phyloP scores from a whole-genome alignment of 2,329 filamentous ascomycete genomes.

The Stagonosporopsis cucurbitacearum region DNA sequence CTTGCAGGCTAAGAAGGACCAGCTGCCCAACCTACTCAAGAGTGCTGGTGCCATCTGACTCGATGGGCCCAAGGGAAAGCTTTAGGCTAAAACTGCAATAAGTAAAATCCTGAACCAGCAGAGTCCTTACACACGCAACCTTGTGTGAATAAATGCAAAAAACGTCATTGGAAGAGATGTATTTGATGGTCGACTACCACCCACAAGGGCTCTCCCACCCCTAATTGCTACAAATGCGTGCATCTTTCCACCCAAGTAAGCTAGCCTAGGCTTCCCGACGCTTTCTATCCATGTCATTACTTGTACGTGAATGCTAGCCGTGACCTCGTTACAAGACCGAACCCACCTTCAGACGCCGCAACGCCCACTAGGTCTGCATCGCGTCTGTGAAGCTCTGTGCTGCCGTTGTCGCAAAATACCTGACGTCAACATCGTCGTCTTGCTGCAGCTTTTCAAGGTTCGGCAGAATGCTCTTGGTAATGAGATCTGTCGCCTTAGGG shows the following conservation, averaged over 20 bases:
- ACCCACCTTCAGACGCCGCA: constrained; percentile 10
- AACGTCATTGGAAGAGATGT: constrained; percentile 20
- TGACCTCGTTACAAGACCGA: constrained; percentile 30
- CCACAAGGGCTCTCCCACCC: constrained; percentile 17
- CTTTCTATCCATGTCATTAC: constrained; percentile 31
- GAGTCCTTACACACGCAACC: neutral
- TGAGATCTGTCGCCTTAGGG: constrained; percentile 76
- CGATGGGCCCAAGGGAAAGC: constrained; percentile 8
- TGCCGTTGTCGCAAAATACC: constrained; percentile 95
- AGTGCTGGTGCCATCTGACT: constrained; percentile 67
- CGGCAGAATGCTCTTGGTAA: constrained; percentile 84
- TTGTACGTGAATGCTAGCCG: constrained; percentile 42
- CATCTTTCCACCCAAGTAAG: constrained; percentile 18
- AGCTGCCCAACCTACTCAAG: constrained; percentile 71
- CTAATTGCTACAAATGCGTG: constrained; percentile 31
- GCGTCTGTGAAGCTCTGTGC: constrained; percentile 60
- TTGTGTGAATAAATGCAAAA: neutral
- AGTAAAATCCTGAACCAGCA: neutral
- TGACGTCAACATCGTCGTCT: constrained; percentile 96
- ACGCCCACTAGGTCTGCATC: constrained; percentile 47
- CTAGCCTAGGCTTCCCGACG: constrained; percentile 26
- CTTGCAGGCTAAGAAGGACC: constrained; percentile 68
- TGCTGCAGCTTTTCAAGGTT: constrained; percentile 94
- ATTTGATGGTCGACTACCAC: constrained; percentile 33
- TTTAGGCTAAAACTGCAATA: neutral